A percentile compares a stretch with the other conserved stretches of the same genome.
These are phyloP conservation scores for Punctularia strigosozonata DNA, from an alignment of 768 basidiomycete species.

Conservation along the genomic window DNA sequence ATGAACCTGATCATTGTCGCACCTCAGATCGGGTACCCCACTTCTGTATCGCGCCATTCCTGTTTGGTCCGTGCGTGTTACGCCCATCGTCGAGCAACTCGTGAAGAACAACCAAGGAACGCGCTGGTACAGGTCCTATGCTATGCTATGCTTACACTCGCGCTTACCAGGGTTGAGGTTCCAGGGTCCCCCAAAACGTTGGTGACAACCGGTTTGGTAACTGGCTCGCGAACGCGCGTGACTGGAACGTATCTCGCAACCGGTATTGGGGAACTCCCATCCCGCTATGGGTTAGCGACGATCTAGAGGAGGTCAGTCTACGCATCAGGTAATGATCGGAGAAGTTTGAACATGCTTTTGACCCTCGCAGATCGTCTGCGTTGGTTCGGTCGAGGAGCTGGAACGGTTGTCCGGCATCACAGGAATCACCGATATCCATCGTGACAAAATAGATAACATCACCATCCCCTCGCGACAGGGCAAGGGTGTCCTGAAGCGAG, in stretches of 20 bases:
- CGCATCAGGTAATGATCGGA: no score
- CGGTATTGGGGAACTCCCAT: constrained; percentile 99
- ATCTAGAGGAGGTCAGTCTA: constrained; percentile 66
- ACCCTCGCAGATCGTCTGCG: constrained; percentile 52
- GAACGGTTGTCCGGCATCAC: constrained; percentile 75
- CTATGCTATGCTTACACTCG: background rate
- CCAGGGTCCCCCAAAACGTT: constrained; percentile 83
- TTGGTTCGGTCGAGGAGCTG: constrained; percentile 83
- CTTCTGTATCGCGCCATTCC: constrained; percentile 94
- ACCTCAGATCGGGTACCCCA: constrained; percentile 76
- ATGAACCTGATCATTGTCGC: background rate
- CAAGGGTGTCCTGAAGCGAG: constrained; percentile 73
- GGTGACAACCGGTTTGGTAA: constrained; percentile 92
- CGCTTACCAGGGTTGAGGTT: background rate
- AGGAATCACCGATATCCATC: constrained; percentile 82
- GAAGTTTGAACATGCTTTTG: background rate
- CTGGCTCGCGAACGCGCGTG: constrained; percentile 96
- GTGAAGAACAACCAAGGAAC: constrained; percentile 87
- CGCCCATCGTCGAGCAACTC: constrained; percentile 73
- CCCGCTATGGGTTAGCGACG: constrained; percentile 92
- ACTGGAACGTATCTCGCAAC: constrained; percentile 99
- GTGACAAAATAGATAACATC: constrained; percentile 92
- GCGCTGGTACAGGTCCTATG: constrained; percentile 47
- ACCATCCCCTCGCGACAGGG: constrained; percentile 89
- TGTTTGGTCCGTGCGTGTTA: constrained; percentile 90